These are phyloP conservation scores for Zasmidium cellare DNA, from an alignment of 2,329 filamentous ascomycete species.

Conservation along the genomic window DNA sequence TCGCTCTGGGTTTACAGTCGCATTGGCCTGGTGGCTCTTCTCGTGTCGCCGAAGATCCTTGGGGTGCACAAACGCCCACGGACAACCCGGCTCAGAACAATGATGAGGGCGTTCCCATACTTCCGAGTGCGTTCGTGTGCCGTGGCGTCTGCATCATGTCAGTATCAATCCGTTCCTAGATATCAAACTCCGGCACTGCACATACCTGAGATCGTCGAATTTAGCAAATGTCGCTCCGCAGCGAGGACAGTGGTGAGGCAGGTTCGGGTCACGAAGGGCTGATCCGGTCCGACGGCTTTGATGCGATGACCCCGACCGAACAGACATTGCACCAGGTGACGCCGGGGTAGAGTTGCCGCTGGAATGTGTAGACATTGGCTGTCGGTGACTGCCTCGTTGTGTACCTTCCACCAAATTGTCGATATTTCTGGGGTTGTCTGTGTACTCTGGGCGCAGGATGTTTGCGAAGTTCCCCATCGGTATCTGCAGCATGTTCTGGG, in stretches of 20 bases:
- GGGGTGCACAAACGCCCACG: constrained; percentile 7
- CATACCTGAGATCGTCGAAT: constrained; percentile 1
- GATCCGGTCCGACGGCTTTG: background rate
- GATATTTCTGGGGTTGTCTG: background rate
- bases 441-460: background rate
- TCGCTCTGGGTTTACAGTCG: background rate
- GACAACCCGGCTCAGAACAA: constrained; percentile 1
- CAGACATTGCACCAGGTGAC: background rate
- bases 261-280: constrained; percentile 4
- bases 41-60: constrained; percentile 15
- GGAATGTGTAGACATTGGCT: background rate
- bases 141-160: constrained; percentile 2
- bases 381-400: background rate
- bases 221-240: constrained; percentile 5
- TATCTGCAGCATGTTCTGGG: background rate
- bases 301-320: background rate
- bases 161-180: background rate
- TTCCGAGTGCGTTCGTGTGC: constrained; percentile 5
- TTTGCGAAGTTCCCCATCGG: background rate
- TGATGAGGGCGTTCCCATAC: background rate
- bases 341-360: background rate
- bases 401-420: constrained; percentile 1
- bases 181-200: background rate
- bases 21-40: background rate
- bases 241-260: constrained; percentile 1